Conservation (phyloP, 768 basidiomycete genomes). For the Asterophora parasitica region DNA sequence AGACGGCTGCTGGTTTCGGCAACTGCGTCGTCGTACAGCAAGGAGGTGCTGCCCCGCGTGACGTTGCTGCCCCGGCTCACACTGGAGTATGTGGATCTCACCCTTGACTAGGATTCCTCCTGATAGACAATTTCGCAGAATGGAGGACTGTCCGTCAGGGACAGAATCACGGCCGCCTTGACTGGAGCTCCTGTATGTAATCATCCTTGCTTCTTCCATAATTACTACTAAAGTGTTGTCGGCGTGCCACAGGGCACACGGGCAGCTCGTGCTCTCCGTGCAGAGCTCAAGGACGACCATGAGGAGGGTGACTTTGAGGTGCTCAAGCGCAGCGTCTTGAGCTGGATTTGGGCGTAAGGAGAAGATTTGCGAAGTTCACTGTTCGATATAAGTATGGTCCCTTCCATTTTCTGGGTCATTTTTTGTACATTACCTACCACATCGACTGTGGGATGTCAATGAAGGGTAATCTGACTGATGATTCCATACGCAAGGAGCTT, state of each 20-base stretch:
- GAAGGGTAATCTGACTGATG: not conserved
- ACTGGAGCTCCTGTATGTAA: slow-evolving; percentile 19
- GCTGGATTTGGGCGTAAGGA: slow-evolving; percentile 28
- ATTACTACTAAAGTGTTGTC: too few species aligned
- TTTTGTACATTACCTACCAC: slow-evolving; percentile 5
- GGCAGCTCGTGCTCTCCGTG: slow-evolving; percentile 32
- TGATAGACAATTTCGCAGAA: too few species aligned
- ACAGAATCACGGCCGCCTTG: slow-evolving; percentile 14
- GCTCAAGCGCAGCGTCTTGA: slow-evolving; percentile 21
- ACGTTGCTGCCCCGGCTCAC: too few species aligned
- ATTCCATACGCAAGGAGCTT: not conserved
- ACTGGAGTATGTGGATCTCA: slow-evolving; percentile 10
- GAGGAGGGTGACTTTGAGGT: slow-evolving; percentile 20
- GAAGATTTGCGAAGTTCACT: slow-evolving; percentile 1
- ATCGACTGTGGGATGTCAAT: slow-evolving; percentile 9
- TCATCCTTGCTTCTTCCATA: not conserved
- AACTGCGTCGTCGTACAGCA: slow-evolving; percentile 50
- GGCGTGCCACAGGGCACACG: slow-evolving; percentile 30
- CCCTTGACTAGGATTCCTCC: too few species aligned
- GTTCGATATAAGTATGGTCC: not conserved
- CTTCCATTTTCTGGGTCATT: slow-evolving; percentile 6
- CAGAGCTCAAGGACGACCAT: slow-evolving; percentile 18
- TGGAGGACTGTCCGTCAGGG: slow-evolving; percentile 3
- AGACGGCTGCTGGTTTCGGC: slow-evolving; percentile 46
- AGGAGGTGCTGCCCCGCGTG: slow-evolving; percentile 20